These are phyloP conservation scores for Veloboletus limbatus DNA, from an alignment of 1,284 basidiomycete species.

Conservation along the genomic window DNA sequence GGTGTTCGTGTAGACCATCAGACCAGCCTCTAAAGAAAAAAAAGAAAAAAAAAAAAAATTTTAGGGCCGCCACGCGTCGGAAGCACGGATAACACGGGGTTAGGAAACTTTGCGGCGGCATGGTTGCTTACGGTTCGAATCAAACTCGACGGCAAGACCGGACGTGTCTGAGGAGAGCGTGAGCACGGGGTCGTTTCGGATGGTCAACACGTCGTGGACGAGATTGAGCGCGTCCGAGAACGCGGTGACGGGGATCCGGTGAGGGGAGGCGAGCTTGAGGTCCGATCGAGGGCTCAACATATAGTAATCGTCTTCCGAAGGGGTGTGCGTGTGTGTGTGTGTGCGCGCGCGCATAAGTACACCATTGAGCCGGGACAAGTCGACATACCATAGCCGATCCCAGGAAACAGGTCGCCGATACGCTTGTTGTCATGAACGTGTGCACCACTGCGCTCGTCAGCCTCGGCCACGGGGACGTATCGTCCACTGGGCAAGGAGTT, in stretches of 20 bases:
- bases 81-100: too few relatives aligned
- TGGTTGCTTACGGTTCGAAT: constrained; percentile 59
- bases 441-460: constrained; percentile 35
- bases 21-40: constrained; percentile 59
- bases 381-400: constrained; percentile 54
- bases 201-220: constrained; percentile 45
- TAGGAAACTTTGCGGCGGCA: too few relatives aligned
- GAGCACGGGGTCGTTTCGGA: constrained; percentile 44
- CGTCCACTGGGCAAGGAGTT: constrained; percentile 52
- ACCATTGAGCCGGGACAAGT: too few relatives aligned
- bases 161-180: constrained; percentile 56
- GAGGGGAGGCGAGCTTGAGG: constrained; percentile 41
- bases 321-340: background rate
- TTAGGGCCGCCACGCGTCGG: too few relatives aligned
- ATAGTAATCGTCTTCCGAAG: constrained; percentile 60
- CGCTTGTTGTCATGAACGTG: constrained; percentile 50
- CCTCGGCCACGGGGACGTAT: constrained; percentile 45
- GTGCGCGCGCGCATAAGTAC: too few relatives aligned
- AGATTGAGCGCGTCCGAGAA: constrained; percentile 41
- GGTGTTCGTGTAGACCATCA: constrained; percentile 71
- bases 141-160: constrained; percentile 58
- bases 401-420: constrained; percentile 57
- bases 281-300: constrained; percentile 41
- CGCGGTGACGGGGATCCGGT: constrained; percentile 32
- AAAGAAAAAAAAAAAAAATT: too few relatives aligned